Base-by-base conservation (phyloP, 108 stramenopile species). In the Schizochytrium sp. region DNA sequence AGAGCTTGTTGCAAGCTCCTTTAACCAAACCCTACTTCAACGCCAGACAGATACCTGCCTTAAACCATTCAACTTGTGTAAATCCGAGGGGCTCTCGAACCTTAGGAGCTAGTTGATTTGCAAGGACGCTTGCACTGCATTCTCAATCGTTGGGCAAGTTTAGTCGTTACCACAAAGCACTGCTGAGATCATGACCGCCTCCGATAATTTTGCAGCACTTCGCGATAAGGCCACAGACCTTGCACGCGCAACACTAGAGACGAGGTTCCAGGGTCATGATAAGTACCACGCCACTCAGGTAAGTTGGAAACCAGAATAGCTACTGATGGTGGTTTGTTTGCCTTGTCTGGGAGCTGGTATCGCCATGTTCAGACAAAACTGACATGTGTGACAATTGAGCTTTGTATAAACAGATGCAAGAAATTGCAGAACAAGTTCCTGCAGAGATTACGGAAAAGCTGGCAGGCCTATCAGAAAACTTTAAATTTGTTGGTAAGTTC, bases 401-500 rank as follows among this genome's bases (percentile, higher is more conserved):
- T n/a, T 72, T 19, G 45, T 53, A 53, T 38, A n/a, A 47, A 55
- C 0, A 83, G 76, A 55, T 49, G 47, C 76, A 83, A 2, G 28
- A 7, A 5, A 83, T 55, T 10, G 47, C 76, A 10, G 53, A 49
- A 28, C 50, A 83, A 40, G 76, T 83, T 7, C 50, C 76, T 83
- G 76, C 47, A 1, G 28, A 46, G 15, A 5, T 83, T 38, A 53
- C 76, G 10, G 53, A 50, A 13, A 53, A 49, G 10, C 76, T 83
- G 28, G 76, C 49, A 3, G 12, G 40, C 28, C 50, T 83, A 13
- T 83, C 76, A 5, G 47, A 8, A 5, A 55, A 83, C 13, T 83
- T 83, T 1, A 83, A 83, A 40, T 83, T 83, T 28, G 53, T 83
- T 56, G 76, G 76, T 83, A 55, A 83, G 76, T 83, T 17, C 17